Evolutionary conservation across 2,329 filamentous ascomycete genomes (phyloP).

Genomic region (Diaporthe capsici): DNA sequence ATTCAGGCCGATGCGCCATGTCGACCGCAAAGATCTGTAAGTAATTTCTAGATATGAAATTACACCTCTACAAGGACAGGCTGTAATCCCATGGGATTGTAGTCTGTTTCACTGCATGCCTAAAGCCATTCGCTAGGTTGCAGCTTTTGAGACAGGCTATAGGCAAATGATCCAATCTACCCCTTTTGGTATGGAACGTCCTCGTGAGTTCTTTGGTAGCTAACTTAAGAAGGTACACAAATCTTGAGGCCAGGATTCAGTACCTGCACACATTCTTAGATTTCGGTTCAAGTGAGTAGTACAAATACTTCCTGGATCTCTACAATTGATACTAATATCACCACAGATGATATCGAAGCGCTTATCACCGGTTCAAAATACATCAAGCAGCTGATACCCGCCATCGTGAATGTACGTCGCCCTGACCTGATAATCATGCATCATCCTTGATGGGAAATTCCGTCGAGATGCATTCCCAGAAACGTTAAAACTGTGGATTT

Average conservation of each 20-base stretch:
- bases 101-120: background rate
- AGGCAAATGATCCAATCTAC: background rate
- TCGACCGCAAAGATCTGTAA: slow-evolving; percentile 77
- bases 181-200: background rate
- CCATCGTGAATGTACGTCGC: slow-evolving; percentile 78
- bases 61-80: background rate
- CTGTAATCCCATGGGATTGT: background rate
- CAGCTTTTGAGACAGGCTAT: background rate
- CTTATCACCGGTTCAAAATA: slow-evolving; percentile 79
- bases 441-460: too few relatives aligned
- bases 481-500: too few relatives aligned
- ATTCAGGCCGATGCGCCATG: slow-evolving; percentile 63
- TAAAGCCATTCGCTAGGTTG: background rate
- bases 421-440: background rate
- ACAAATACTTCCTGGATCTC: background rate
- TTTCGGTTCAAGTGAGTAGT: slow-evolving; percentile 75
- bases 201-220: background rate
- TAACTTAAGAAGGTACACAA: slow-evolving; percentile 62
- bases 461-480: too few relatives aligned
- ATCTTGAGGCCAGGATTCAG: slow-evolving; percentile 76
- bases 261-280: slow-evolving; percentile 84
- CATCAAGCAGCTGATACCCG: slow-evolving; percentile 85
- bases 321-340: background rate
- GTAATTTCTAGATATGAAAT: background rate
- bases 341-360: slow-evolving; percentile 78